Conservation (phyloP, 2,329 filamentous ascomycete genomes). For the Mycosphaerelloides madeirae region DNA sequence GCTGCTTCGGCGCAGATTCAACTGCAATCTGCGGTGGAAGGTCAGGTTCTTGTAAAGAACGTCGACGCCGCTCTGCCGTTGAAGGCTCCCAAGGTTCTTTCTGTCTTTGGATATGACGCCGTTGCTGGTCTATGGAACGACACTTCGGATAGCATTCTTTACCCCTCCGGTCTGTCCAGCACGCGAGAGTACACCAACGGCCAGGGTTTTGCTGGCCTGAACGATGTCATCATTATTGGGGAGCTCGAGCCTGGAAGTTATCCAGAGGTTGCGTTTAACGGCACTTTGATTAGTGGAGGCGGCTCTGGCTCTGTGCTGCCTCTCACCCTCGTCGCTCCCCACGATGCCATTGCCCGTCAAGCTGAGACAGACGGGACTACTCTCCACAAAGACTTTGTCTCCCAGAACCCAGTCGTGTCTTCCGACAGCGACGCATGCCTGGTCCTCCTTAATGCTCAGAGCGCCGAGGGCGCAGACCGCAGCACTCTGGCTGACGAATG, state of each 20-base stretch:
- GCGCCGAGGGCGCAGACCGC: conserved; percentile 27
- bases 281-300: conserved; percentile 28
- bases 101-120: conserved; percentile 39
- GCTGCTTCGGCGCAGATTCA: conserved; percentile 44
- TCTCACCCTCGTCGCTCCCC: conserved; percentile 22
- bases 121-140: conserved; percentile 16
- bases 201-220: conserved; percentile 9
- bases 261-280: conserved; percentile 24
- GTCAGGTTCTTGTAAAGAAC: conserved; percentile 62
- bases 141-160: conserved; percentile 7
- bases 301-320: conserved; percentile 28
- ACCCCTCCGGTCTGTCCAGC: conserved; percentile 10
- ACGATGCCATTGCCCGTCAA: conserved; percentile 25
- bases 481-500: conserved; percentile 23
- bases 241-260: conserved; percentile 5
- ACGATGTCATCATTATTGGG: conserved; percentile 9
- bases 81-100: conserved; percentile 45
- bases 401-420: conserved; percentile 20
- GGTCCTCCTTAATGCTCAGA: conserved; percentile 30
- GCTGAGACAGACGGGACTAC: conserved; percentile 24
- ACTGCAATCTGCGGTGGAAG: conserved; percentile 54
- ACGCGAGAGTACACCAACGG: conserved; percentile 15
- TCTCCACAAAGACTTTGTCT: conserved; percentile 23
- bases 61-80: conserved; percentile 51
- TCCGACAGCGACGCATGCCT: conserved; percentile 25